phyloP scores from a whole-genome alignment of 495 filamentous ascomycete species.

The Neurospora sublineolata region DNA sequence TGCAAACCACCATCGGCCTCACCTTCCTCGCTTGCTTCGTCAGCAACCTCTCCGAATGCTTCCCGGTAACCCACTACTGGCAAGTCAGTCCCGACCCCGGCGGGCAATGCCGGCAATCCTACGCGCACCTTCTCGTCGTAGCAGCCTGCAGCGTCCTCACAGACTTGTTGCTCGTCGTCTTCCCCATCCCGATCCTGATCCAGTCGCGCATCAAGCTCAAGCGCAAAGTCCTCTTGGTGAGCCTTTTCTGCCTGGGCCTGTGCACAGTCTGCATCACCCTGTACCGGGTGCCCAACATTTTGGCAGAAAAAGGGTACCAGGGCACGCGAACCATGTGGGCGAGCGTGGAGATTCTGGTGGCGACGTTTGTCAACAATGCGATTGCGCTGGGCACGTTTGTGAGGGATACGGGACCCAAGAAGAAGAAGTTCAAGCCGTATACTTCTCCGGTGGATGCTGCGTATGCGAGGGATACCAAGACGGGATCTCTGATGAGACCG shows the following conservation, averaged over 20 bases:
- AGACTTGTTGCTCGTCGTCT: conserved; percentile 73
- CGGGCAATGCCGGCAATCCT: conserved; percentile 67
- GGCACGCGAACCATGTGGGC: conserved; percentile 65
- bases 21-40: conserved; percentile 72
- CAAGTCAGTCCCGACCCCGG: conserved; percentile 82
- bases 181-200: conserved; percentile 79
- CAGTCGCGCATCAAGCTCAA: conserved; percentile 52
- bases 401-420: conserved; percentile 65
- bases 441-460: not conserved
- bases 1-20: conserved; percentile 56
- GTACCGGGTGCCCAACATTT: conserved; percentile 63
- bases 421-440: conserved; percentile 52
- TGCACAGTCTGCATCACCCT: conserved; percentile 58
- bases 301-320: conserved; percentile 50
- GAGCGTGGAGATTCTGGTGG: conserved; percentile 62
- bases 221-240: conserved; percentile 49
- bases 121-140: conserved; percentile 70
- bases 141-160: conserved; percentile 71
- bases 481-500: not conserved
- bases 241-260: conserved; percentile 68
- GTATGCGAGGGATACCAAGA: not conserved
- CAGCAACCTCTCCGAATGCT: conserved; percentile 73
- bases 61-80: conserved; percentile 75
- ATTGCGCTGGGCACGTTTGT: conserved; percentile 73
- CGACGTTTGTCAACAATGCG: conserved; percentile 63